phyloP scores from a whole-genome alignment of 2,329 filamentous ascomycete species.

The Penicillium sp. region DNA sequence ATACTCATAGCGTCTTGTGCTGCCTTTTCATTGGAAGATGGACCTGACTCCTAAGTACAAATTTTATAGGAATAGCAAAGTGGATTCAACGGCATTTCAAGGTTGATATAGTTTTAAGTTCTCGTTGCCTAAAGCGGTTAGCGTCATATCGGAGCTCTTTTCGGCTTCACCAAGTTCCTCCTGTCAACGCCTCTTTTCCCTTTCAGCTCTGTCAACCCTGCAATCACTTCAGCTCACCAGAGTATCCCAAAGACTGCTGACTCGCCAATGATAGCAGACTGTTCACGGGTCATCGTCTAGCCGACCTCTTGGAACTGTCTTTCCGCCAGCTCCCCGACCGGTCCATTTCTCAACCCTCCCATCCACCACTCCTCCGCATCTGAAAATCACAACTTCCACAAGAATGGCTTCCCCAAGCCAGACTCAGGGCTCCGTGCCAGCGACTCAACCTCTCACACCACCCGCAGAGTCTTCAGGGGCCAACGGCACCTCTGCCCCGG shows the following conservation, averaged over 20 bases:
- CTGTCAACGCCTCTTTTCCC: not conserved
- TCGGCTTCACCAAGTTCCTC: constrained; percentile 12
- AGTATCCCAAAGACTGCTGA: not conserved
- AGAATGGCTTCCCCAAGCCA: constrained; percentile 39
- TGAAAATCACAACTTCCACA: not conserved
- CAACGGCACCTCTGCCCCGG: constrained; percentile 21
- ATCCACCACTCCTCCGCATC: not conserved
- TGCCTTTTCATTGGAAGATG: not conserved
- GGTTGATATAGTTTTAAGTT: no score
- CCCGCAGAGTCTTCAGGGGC: constrained; percentile 41
- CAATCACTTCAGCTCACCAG: not conserved
- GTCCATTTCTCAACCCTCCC: not conserved
- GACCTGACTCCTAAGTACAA: not conserved
- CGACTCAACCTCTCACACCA: constrained; percentile 44
- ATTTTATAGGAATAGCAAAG: not conserved
- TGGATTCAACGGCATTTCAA: no score
- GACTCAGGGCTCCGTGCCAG: constrained; percentile 29
- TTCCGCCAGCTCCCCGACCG: not conserved
- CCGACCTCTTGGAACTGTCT: not conserved
- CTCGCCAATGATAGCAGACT: not conserved
- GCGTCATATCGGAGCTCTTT: constrained; percentile 22
- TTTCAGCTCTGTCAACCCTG: not conserved
- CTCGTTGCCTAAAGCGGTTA: constrained; percentile 19
- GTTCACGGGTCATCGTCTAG: not conserved
- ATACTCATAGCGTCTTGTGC: not conserved